A percentile compares a stretch with the other conserved stretches of the same genome.
These are phyloP conservation scores for Lycium barbarum DNA, from an alignment of 257 asterid genomes.

Conservation along the genomic window DNA sequence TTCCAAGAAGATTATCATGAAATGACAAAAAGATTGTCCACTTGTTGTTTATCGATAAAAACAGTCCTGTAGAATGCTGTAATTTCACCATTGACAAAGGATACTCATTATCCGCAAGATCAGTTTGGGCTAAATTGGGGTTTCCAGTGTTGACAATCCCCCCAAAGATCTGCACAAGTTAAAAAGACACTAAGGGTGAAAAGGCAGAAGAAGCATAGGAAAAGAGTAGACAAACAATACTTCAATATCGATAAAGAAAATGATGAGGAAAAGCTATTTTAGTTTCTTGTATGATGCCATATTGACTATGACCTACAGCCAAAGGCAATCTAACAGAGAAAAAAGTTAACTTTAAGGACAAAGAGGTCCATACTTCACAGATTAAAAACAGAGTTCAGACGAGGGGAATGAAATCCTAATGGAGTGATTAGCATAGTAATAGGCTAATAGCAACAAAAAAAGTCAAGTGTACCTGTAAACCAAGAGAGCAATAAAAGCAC, in stretches of 20 bases:
- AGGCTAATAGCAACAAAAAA: neutral
- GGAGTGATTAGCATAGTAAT: slow-evolving; percentile 15
- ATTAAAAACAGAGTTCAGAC: neutral
- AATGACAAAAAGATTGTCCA: neutral
- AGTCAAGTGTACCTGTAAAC: slow-evolving; percentile 75
- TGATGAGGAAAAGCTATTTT: neutral
- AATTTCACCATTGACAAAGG: slow-evolving; percentile 45
- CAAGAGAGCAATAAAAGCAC: slow-evolving; percentile 93
- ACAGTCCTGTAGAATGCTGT: neutral
- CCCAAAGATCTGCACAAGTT: slow-evolving; percentile 78
- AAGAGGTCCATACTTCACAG: neutral
- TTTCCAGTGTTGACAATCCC: slow-evolving; percentile 89
- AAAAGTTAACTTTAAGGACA: neutral
- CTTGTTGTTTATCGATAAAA: neutral
- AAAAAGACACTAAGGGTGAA: neutral
- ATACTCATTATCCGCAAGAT: slow-evolving; percentile 84
- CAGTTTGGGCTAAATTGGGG: slow-evolving; percentile 75
- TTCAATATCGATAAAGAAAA: neutral
- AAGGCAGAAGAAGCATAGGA: slow-evolving; percentile 4
- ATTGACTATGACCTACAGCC: neutral
- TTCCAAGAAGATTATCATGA: slow-evolving; percentile 21
- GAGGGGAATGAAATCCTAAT: neutral
- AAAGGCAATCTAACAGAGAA: neutral
- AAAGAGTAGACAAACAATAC: neutral
- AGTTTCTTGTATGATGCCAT: slow-evolving; percentile 3